These are phyloP conservation scores for Metarhizium rileyi DNA, from an alignment of 2,329 filamentous ascomycete species.

Conservation along the genomic window DNA sequence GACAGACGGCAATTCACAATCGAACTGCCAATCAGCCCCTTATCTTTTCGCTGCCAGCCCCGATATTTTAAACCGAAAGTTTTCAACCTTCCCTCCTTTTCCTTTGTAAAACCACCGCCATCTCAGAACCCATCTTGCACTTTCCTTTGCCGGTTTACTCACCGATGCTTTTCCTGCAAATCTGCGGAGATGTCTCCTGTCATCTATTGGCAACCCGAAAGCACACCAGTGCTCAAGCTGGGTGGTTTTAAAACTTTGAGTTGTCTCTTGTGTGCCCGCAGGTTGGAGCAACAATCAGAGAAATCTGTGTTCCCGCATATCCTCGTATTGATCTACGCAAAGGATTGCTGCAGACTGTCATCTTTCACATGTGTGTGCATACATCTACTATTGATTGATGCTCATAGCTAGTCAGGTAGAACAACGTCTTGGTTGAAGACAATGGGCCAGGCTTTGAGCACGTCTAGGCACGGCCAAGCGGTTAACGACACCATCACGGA, in stretches of 20 bases:
- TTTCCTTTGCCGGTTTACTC: background rate
- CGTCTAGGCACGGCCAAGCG: background rate
- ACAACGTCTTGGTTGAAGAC: too few relatives aligned
- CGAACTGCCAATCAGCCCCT: background rate
- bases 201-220: background rate
- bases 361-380: background rate
- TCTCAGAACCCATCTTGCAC: background rate
- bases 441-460: background rate
- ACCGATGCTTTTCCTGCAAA: background rate
- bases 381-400: background rate
- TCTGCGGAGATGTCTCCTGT: background rate
- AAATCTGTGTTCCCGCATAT: background rate
- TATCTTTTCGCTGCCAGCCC: background rate
- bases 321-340: background rate
- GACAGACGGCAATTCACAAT: constrained; percentile 2
- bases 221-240: background rate
- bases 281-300: too few relatives aligned
- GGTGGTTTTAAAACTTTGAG: background rate
- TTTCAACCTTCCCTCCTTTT: background rate
- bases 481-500: background rate
- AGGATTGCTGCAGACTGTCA: background rate
- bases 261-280: background rate
- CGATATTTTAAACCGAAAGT: too few relatives aligned
- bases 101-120: background rate
- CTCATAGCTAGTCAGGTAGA: background rate